These are phyloP conservation scores for Debaryomyces nepalensis DNA, from an alignment of 1,139 yeast species.

Conservation along the genomic window DNA sequence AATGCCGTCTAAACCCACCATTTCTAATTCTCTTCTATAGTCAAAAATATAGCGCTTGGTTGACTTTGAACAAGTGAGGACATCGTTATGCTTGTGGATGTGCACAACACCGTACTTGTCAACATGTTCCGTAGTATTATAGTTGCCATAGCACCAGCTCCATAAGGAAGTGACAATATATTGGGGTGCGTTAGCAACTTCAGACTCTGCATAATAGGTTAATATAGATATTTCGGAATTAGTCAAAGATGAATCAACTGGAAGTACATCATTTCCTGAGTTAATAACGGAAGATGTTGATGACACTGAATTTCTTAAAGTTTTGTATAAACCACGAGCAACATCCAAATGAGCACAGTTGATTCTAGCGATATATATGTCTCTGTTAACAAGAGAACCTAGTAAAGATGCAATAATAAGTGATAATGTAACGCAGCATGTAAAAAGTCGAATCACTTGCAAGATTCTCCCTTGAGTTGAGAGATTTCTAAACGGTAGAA, in stretches of 20 bases:
- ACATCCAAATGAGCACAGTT: slow-evolving; percentile 57
- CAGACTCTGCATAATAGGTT: slow-evolving; percentile 49
- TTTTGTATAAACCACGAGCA: slow-evolving; percentile 54
- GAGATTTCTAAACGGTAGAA: slow-evolving; percentile 35
- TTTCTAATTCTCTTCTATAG: slow-evolving; percentile 45
- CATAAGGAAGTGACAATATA: slow-evolving; percentile 46
- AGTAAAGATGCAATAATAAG: slow-evolving; percentile 31
- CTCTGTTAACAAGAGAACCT: slow-evolving; percentile 31
- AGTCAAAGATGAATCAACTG: slow-evolving; percentile 46
- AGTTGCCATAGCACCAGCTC: slow-evolving; percentile 54
- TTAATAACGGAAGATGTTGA: slow-evolving; percentile 22
- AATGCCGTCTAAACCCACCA: slow-evolving; percentile 47
- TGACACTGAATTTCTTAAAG: slow-evolving; percentile 44
- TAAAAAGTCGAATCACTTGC: slow-evolving; percentile 33
- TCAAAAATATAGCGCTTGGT: slow-evolving; percentile 40
- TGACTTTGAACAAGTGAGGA: slow-evolving; percentile 26
- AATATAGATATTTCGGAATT: slow-evolving; percentile 55
- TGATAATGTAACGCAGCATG: slow-evolving; percentile 28
- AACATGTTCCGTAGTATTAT: slow-evolving; percentile 28
- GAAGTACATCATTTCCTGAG: slow-evolving; percentile 23
- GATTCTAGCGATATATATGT: slow-evolving; percentile 42
- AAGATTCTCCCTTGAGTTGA: slow-evolving; percentile 36
- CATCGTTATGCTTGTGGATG: slow-evolving; percentile 23
- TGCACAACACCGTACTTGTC: slow-evolving; percentile 21
- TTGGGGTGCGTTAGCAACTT: slow-evolving; percentile 58